Evolutionary conservation across 2,329 filamentous ascomycete species (phyloP), one percentile per base, ranked within the genome.

Genomic region (Ophiostoma sp.): DNA sequence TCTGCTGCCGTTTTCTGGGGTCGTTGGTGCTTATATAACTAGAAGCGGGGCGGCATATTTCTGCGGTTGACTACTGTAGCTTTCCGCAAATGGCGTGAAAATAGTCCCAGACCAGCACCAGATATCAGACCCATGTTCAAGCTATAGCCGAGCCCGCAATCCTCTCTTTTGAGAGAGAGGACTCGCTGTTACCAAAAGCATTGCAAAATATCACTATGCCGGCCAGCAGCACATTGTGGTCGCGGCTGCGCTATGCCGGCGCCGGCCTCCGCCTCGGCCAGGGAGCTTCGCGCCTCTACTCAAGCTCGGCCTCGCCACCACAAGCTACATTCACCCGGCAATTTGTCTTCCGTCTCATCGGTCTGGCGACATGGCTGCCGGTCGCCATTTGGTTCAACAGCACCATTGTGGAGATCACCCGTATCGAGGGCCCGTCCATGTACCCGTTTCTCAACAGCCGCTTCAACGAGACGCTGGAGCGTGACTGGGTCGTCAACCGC

Each of bases 391-490:
- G 85, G 77, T 84, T 90, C 80, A 86, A 89, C 75, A 80, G 84
- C 44, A 82, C 88, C 75, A 83, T 90, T 52, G 86, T 84, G 31
- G 85, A 88, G 73, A 72, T 89, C 64, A 84, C 84, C 3, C 79
- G 81, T 71, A 85, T 91, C 72, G 82, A 82, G 48, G 89, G 89
- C 1, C 78, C 82, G 27, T 93, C 90, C 27, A 95, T 95, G 92
- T 90, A 90, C 70, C 92, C 92, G 1, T 90, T 88, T 72, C 81
- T 94, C 69, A 94, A 94, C 76, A 82, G 87, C 71, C 85, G 89
- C 68, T 88, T 83, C 75, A 82, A 89, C 76, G 82, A 84, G 75
- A 87, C 82, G 71, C 81, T 81, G 73, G 77, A 78, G 52, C 78
- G 83, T 68, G 88, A 90, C 73, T 72, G 86, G n/a, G 84, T 87